Base-by-base conservation (phyloP, 306 rosid genomes). In the Dicorynia guianensis region DNA sequence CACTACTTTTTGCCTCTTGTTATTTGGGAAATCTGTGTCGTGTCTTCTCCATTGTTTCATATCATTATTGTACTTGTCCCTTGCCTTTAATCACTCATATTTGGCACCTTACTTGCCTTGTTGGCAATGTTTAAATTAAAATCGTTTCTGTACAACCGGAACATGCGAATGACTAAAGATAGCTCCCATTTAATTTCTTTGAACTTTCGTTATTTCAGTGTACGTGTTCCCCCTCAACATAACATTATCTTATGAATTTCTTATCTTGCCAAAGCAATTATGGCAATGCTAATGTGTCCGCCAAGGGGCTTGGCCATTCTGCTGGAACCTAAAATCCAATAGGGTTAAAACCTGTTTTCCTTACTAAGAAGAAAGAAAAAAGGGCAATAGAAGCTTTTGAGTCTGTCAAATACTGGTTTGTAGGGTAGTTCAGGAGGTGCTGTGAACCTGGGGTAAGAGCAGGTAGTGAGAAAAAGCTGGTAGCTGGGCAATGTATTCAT, bases 71-170 rank as follows among this genome's bases (percentile, higher is more conserved):
- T 74, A 38, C 17, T 71, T n/a, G 14, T 25, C 17, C 65, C 20
- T 18, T 48, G 43, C 33, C 38, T 8, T 42, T 11, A 72, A 14
- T 17, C 34, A 18, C 19, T 15, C 36, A 14, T 58, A 11, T 47
- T 36, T 68, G 56, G 25, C 55, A 77, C 4, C 65, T 42, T 40
- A 35, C 60, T 75, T 64, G 79, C 65, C 72, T 59, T 40, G 66
- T 64, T 66, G 14, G 38, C 65, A 25, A 49, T 53, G 61, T 64
- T 64, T 43, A 18, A 44, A 44, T 25, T 42, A 57, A 71, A 35
- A 66, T 34, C 76, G 30, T 20, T 43, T 3, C 20, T 56, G 66
- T 13, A 58, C 75, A 54, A 54, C 39, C 75, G 19, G 50, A 36
- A 17, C 75, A 55, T 40, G 65, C 40, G 75, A 55, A 19, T 38